phyloP scores from a whole-genome alignment of 495 filamentous ascomycete species.

The Aspergillus taichungensis region DNA sequence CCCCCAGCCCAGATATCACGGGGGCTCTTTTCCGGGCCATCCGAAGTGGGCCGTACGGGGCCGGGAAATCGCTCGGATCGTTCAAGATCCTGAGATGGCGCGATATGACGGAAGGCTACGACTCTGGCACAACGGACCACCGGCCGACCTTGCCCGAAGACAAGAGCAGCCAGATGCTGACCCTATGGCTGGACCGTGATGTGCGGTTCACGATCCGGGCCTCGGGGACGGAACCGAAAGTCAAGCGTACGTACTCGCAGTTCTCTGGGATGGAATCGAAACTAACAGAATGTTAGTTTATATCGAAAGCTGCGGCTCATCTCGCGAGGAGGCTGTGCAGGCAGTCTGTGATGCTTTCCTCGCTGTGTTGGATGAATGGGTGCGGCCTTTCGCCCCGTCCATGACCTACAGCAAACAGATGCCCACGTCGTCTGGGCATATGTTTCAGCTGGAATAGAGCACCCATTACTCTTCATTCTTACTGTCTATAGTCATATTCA shows the following conservation, averaged over 20 bases:
- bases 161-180: conserved; percentile 58
- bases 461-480: too few relatives aligned
- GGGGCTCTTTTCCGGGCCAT: conserved; percentile 47
- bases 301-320: conserved; percentile 44
- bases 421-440: conserved; percentile 32
- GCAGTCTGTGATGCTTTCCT: conserved; percentile 46
- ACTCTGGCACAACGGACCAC: conserved; percentile 46
- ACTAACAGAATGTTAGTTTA: conserved; percentile 33
- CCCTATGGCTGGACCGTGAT: conserved; percentile 50
- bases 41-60: conserved; percentile 34
- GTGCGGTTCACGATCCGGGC: conserved; percentile 59
- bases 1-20: conserved; percentile 45
- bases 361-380: conserved; percentile 51
- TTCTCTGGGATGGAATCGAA: not conserved
- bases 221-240: conserved; percentile 65
- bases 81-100: conserved; percentile 54
- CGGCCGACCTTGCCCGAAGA: conserved; percentile 52
- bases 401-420: conserved; percentile 31
- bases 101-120: conserved; percentile 58
- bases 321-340: conserved; percentile 36
- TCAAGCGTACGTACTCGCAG: conserved; percentile 40
- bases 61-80: conserved; percentile 36
- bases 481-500: too few relatives aligned
- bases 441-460: conserved; percentile 19
- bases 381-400: conserved; percentile 33